Base-by-base conservation (phyloP, 1,284 basidiomycete genomes). In the Microbotryum intermedium region DNA sequence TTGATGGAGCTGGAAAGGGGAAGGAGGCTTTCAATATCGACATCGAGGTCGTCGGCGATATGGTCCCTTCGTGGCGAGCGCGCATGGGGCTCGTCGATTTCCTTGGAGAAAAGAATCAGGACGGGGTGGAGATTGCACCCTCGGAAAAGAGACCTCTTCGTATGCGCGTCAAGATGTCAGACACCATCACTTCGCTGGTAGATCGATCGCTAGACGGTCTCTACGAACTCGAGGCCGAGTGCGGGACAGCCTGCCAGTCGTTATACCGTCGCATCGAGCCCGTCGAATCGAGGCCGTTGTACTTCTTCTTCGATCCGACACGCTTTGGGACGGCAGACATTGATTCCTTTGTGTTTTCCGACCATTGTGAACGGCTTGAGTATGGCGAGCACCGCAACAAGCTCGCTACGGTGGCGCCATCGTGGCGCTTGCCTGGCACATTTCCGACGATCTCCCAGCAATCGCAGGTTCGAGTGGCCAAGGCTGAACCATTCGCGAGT, bases 171-270 rank as follows among this genome's bases (percentile, higher is more conserved):
- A 39, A 39, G 34, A 39, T 39, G 34, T 39, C 34, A 39, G 34
- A 39, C 3, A 72, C 2, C 76, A 23, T 23, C 23, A 25, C 59
- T 28, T 10, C 13, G 10, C 44, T 28, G 11, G 21, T n/a, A 79
- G 39, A 81, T 95, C 83, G 86, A 47, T 81, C 88, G 69, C 83
- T 95, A 53, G 83, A 85, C 5, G 92, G 93, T 5, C 78, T 76
- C 0, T 97, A 95, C 72, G 76, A 78, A 11, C 82, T 94, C 44
- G 77, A 92, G 54, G 84, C 88, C 63, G 85, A 85, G 72, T 97
- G 92, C 64, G 92, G 92, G 2, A 91, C 90, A 0, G 90, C 93
- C 1, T 90, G 88, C 72, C 81, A 81, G 28, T 87, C 88, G n/a
- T 78, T 97, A 44, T 90, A 95, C 75, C 84, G 82, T 74, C 85